Evolutionary conservation across 306 rosid genomes (phyloP), one percentile per base, ranked within the genome.

Genomic region (Adenanthera pavonina): DNA sequence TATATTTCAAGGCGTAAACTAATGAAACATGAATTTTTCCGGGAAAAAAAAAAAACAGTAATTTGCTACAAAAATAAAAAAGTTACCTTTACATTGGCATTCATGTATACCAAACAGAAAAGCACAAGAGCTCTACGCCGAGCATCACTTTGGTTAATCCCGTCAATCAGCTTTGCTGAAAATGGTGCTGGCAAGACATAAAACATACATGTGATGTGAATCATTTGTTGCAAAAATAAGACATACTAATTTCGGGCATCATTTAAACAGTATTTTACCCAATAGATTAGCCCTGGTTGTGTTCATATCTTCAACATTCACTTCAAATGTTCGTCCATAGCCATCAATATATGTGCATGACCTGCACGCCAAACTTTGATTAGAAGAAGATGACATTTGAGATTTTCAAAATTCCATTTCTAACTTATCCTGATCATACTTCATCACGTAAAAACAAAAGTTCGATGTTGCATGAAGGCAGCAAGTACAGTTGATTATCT

Each of bases 121-220:
- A 94, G 92, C 83, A 84, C 60, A 43, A 94, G 92, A n/a, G 90
- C 98, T 81, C 88, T 88, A 19, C 97, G 97, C 80, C 98, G 91
- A n/a, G 90, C 87, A 19, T 79, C 86, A 19, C 88, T 92, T 88
- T 82, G 93, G 83, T 94, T 94, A 47, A 94, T 94, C 59, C 98
- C 97, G 44, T 94, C 98, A 77, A 92, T 89, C 71, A 94, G 80
- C 85, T 75, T 86, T 1, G 97, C 93, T 5, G 93, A 87, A 52
- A 92, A 86, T 66, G 88, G 92, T 33, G 97, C 98, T 94, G 52
- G 35, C 35, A 68, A 77, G 69, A 77, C 57, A 80, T 60, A 76
- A 85, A 75, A 84, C 38, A 83, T 46, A 72, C 3, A 59, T 73
- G 46, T 81, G 20, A 75, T 16, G 62, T 75, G 54, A 79, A 74